These are phyloP conservation scores for Lagerstroemia speciosa DNA, from an alignment of 345 rosid species.

Conservation along the genomic window DNA sequence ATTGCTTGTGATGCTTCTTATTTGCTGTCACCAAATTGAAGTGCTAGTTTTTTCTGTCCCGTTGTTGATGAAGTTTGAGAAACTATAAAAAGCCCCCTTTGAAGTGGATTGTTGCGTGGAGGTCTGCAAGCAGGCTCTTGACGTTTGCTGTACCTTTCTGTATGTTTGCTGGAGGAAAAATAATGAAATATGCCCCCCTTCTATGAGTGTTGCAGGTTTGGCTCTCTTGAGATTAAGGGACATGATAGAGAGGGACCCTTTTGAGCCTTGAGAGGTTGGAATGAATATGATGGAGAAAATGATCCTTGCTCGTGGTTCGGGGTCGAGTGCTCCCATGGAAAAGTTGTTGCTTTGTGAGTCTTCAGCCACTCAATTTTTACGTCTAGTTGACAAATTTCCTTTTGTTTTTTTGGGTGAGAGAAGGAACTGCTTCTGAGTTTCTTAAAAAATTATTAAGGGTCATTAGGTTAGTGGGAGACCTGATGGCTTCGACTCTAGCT, in stretches of 20 bases:
- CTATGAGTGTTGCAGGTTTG: conserved; percentile 28
- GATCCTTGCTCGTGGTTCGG: conserved; percentile 51
- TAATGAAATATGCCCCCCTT: not conserved
- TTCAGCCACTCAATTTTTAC: not conserved
- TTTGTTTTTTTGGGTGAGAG: no score
- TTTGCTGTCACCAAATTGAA: no score
- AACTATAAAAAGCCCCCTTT: no score
- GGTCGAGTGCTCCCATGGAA: conserved; percentile 35
- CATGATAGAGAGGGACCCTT: conserved; percentile 34
- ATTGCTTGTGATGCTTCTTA: no score
- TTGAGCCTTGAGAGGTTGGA: conserved; percentile 40
- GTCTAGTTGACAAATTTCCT: no score
- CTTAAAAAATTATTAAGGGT: not conserved
- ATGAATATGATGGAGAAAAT: conserved; percentile 18
- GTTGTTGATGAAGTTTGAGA: no score
- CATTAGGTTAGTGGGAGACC: not conserved
- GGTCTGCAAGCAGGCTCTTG: no score
- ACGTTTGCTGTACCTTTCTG: not conserved
- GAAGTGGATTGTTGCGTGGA: no score
- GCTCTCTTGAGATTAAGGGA: conserved; percentile 33
- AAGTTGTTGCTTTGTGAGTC: conserved; percentile 41
- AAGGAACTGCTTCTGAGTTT: not conserved
- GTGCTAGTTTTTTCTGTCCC: not conserved
- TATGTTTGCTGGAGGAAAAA: conserved; percentile 5
- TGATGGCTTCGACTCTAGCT: not conserved